A percentile compares a stretch with the other conserved stretches of the same genome.
These are phyloP conservation scores for Lactarius tabidus DNA, from an alignment of 768 basidiomycete genomes.

Conservation along the genomic window DNA sequence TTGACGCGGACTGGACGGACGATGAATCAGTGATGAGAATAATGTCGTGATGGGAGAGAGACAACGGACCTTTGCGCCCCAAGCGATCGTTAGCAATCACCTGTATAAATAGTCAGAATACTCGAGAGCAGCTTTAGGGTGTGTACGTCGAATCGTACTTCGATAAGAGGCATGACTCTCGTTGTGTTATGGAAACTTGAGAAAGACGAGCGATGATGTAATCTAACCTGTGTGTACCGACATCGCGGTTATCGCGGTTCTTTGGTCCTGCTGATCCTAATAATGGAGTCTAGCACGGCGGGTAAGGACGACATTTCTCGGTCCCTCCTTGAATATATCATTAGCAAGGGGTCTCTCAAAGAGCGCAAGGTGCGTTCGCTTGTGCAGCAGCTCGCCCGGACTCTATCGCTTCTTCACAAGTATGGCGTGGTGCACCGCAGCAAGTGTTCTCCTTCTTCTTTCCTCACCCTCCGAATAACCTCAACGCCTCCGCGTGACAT, in stretches of 20 bases:
- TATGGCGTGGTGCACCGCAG: constrained; percentile 10
- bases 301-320: neutral
- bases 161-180: constrained; percentile 33
- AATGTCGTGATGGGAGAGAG: neutral
- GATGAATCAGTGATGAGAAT: constrained; percentile 3
- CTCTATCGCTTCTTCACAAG: constrained; percentile 5
- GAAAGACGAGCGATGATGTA: constrained; percentile 11
- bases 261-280: no score
- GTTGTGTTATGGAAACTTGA: constrained; percentile 1
- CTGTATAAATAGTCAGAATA: constrained; percentile 35
- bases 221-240: no score
- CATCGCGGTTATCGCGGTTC: no score
- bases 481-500: neutral
- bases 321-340: neutral
- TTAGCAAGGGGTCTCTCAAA: neutral
- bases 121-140: no score
- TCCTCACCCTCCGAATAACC: neutral
- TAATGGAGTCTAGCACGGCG: neutral
- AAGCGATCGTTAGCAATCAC: constrained; percentile 95
- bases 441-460: neutral
- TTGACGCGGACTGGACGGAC: constrained; percentile 77
- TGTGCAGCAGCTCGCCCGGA: constrained; percentile 7
- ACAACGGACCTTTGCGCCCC: constrained; percentile 77
- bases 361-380: neutral
- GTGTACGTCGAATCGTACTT: constrained; percentile 26